Percentiles rank a stretch among this genome's conserved stretches.
phyloP scores from a whole-genome alignment of 257 asterid species.

The Petrea volubilis region DNA sequence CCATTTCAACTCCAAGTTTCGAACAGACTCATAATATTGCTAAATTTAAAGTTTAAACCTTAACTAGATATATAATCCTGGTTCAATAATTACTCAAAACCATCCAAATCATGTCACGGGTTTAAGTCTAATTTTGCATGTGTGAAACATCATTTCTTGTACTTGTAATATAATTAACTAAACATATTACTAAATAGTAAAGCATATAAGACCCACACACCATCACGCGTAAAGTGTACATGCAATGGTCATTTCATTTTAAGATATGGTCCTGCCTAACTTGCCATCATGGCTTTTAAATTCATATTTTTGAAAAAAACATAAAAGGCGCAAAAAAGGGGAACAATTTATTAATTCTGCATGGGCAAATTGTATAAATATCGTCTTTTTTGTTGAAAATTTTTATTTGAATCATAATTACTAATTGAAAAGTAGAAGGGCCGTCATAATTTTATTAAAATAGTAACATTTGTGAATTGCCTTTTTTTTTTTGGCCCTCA shows the following conservation, averaged over 20 bases:
- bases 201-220: slow-evolving; percentile 16
- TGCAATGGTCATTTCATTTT: not conserved
- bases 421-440: not conserved
- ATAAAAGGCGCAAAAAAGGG: not conserved
- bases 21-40: no score
- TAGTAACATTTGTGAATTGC: not conserved
- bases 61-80: no score
- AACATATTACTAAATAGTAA: slow-evolving; percentile 4
- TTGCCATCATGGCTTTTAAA: not conserved
- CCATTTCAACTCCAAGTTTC: no score
- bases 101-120: not conserved
- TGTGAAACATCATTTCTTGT: slow-evolving; percentile 1
- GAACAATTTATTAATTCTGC: not conserved
- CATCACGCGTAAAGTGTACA: slow-evolving; percentile 2
- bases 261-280: slow-evolving; percentile 1
- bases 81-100: not conserved
- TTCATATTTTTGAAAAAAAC: not conserved
- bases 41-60: no score
- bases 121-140: not conserved
- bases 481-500: no score
- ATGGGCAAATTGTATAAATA: not conserved
- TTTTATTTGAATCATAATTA: not conserved
- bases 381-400: not conserved
- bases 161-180: slow-evolving; percentile 8
- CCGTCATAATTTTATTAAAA: not conserved